A percentile compares a stretch with the other conserved stretches of the same genome.
Conservation (phyloP, 345 rosid genomes). For the Gossypium arboreum region DNA sequence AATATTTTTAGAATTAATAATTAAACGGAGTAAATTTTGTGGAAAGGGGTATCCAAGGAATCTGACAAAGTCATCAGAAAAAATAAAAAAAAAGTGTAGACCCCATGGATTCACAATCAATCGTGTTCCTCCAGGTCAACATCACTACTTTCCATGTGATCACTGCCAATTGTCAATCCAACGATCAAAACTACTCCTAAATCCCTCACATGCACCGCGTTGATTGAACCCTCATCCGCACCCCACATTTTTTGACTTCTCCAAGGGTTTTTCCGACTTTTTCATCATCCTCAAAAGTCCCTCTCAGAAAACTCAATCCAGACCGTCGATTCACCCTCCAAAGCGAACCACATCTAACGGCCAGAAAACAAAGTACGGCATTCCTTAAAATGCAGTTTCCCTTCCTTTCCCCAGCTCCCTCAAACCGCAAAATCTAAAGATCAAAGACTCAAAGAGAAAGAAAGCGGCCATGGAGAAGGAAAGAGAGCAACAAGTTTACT, state of each 20-base stretch:
- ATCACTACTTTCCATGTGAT: background rate
- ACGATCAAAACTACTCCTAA: background rate
- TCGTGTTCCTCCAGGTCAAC: background rate
- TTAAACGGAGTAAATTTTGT: background rate
- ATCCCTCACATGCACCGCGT: background rate
- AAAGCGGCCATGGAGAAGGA: conserved; percentile 67
- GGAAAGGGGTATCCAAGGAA: background rate
- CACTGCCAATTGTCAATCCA: background rate
- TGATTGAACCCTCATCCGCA: background rate
- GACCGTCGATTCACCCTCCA: conserved; percentile 24
- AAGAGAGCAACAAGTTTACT: conserved; percentile 77
- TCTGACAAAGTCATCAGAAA: too few relatives aligned
- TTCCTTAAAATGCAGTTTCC: conserved; percentile 14
- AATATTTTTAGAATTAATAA: background rate
- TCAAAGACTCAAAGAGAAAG: background rate
- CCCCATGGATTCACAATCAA: background rate
- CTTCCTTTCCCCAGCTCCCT: background rate
- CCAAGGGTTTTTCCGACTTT: background rate
- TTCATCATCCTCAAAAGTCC: background rate
- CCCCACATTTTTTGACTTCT: background rate
- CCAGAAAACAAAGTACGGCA: conserved; percentile 10
- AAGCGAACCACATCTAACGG: conserved; percentile 38
- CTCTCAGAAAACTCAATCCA: conserved; percentile 1
- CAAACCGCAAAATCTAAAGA: background rate
- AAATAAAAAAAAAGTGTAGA: background rate